Evolutionary conservation across 257 asterid species (phyloP).

Genomic region (Ligustrum vulgare): DNA sequence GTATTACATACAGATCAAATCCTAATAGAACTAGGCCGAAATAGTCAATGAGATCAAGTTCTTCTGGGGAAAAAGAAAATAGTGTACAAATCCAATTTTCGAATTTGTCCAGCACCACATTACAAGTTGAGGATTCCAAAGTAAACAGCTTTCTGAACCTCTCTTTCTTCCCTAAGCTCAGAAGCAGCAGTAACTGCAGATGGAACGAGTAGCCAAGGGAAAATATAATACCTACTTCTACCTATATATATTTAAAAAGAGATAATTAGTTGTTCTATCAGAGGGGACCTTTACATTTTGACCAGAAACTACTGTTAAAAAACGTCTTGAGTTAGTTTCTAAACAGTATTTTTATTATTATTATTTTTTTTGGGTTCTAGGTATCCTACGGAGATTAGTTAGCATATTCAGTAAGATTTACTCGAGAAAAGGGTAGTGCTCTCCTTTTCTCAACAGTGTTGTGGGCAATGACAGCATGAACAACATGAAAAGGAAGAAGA

Average conservation of each 20-base stretch:
- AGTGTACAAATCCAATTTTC: not conserved
- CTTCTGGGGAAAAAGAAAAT: not conserved
- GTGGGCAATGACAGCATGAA: slow-evolving; percentile 29
- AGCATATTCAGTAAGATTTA: slow-evolving; percentile 2
- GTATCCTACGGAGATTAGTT: slow-evolving; percentile 9
- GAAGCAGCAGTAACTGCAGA: not conserved
- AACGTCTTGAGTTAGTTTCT: slow-evolving; percentile 1
- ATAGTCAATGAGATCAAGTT: not conserved
- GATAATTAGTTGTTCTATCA: slow-evolving; percentile 10
- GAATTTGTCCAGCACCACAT: not conserved
- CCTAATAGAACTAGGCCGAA: not conserved
- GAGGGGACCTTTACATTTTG: not conserved
- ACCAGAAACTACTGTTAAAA: not conserved
- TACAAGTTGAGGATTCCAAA: not conserved
- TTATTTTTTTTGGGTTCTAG: slow-evolving; percentile 6
- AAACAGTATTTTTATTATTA: not conserved
- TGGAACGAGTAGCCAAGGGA: not conserved
- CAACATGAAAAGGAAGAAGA: slow-evolving; percentile 22
- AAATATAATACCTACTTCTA: not conserved
- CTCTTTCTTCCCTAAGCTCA: not conserved
- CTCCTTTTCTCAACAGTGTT: slow-evolving; percentile 33
- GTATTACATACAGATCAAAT: not conserved
- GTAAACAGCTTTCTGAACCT: not conserved
- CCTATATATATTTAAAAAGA: not conserved
- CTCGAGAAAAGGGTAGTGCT: slow-evolving; percentile 13